Evolutionary conservation across 108 stramenopile genomes (phyloP).

Genomic region (Seminavis robusta): DNA sequence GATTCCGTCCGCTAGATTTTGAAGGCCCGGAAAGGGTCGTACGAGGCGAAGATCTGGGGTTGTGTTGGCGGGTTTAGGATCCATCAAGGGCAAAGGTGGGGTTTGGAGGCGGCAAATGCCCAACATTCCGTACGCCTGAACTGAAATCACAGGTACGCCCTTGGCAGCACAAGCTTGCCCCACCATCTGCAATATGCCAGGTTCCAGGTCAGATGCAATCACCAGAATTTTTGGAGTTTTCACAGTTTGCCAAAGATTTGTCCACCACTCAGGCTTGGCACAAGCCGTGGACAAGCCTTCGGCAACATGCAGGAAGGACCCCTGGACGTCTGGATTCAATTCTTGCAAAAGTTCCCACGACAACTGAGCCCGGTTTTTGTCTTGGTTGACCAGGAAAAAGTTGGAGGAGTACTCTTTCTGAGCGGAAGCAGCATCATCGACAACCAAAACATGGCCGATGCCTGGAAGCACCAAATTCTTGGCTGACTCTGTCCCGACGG

Average conservation of each 20-base stretch:
- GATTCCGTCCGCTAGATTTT: constrained; percentile 28
- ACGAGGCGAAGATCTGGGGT: constrained; percentile 76
- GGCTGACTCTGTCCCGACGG: constrained; percentile 94
- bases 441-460: constrained; percentile 84
- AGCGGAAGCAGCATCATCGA: constrained; percentile 72
- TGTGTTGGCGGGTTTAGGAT: constrained; percentile 65
- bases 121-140: constrained; percentile 86
- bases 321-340: constrained; percentile 82
- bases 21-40: constrained; percentile 44
- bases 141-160: constrained; percentile 67
- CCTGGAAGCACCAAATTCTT: constrained; percentile 99
- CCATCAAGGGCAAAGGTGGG: constrained; percentile 54
- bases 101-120: constrained; percentile 80
- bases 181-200: constrained; percentile 47
- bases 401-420: constrained; percentile 47
- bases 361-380: constrained; percentile 32
- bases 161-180: constrained; percentile 44
- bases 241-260: not conserved
- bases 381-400: constrained; percentile 55
- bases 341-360: constrained; percentile 49
- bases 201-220: constrained; percentile 84
- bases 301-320: constrained; percentile 34
- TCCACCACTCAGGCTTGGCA: not conserved
- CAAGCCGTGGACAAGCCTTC: not conserved
- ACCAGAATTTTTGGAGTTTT: constrained; percentile 56